Evolutionary conservation across 495 filamentous ascomycete genomes (phyloP).

Genomic region (Tuber aestivum): DNA sequence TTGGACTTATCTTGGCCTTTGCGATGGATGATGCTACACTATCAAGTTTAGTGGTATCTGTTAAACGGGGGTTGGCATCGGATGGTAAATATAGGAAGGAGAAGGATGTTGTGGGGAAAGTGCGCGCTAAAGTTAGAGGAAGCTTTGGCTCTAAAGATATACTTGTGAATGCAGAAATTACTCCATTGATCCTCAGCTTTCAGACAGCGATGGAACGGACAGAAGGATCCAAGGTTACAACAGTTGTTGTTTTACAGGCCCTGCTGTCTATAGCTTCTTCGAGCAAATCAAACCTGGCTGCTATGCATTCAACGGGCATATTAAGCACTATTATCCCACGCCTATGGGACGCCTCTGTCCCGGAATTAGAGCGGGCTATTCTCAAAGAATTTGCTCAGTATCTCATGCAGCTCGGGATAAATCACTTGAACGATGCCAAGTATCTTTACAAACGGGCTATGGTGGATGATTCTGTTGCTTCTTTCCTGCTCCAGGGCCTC

Average conservation of each 20-base stretch:
- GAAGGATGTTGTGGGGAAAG: conserved; percentile 38
- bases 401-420: conserved; percentile 64
- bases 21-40: conserved; percentile 62
- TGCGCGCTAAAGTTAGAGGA: conserved; percentile 47
- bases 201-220: conserved; percentile 56
- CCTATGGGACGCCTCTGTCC: conserved; percentile 54
- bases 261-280: conserved; percentile 51
- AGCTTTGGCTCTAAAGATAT: conserved; percentile 53
- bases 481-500: conserved; percentile 68
- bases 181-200: conserved; percentile 60
- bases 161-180: conserved; percentile 58
- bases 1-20: conserved; percentile 78
- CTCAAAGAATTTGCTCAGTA: conserved; percentile 56
- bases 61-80: conserved; percentile 36
- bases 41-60: conserved; percentile 42
- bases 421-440: conserved; percentile 69
- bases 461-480: conserved; percentile 56
- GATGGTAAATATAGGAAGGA: conserved; percentile 20
- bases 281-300: conserved; percentile 68
- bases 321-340: conserved; percentile 65
- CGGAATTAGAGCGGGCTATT: conserved; percentile 51
- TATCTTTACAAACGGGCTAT: conserved; percentile 63
- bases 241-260: conserved; percentile 56
- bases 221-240: conserved; percentile 48
- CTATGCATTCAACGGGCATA: conserved; percentile 70